phyloP scores from a whole-genome alignment of 805 yeast species.

The Priceomyces medius region DNA sequence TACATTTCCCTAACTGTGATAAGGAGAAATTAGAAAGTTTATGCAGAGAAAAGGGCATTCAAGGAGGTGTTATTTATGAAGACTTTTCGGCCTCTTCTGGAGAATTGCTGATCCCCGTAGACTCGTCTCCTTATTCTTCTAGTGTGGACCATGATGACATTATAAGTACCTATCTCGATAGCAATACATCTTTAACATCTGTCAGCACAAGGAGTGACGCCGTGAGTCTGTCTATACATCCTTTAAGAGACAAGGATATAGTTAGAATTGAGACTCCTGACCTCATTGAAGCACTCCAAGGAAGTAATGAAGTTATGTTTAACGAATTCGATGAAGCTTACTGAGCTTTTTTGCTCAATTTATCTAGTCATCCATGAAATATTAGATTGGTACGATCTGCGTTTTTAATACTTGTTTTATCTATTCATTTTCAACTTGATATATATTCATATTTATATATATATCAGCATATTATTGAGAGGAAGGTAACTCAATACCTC shows the following conservation, averaged over 20 bases:
- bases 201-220: slow-evolving; percentile 18
- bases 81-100: slow-evolving; percentile 9
- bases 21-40: slow-evolving; percentile 53
- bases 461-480: too few species aligned
- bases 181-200: slow-evolving; percentile 12
- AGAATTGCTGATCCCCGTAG: background rate
- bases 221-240: slow-evolving; percentile 13
- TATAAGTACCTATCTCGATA: slow-evolving; percentile 18
- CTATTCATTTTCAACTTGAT: too few species aligned
- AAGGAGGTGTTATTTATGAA: slow-evolving; percentile 55
- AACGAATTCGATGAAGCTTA: slow-evolving; percentile 19
- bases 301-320: slow-evolving; percentile 9
- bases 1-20: slow-evolving; percentile 74
- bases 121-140: slow-evolving; percentile 3
- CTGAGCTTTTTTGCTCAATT: slow-evolving; percentile 21
- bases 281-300: background rate
- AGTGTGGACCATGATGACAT: slow-evolving; percentile 19
- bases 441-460: too few species aligned
- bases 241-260: slow-evolving; percentile 21
- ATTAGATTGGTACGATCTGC: too few species aligned
- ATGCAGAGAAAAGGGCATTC: slow-evolving; percentile 57
- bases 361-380: too few species aligned
- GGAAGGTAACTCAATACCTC: too few species aligned
- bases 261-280: slow-evolving; percentile 13
- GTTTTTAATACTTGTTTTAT: too few species aligned